These are phyloP conservation scores for Phialophora tarda DNA, from an alignment of 2,329 filamentous ascomycete species.

Conservation along the genomic window DNA sequence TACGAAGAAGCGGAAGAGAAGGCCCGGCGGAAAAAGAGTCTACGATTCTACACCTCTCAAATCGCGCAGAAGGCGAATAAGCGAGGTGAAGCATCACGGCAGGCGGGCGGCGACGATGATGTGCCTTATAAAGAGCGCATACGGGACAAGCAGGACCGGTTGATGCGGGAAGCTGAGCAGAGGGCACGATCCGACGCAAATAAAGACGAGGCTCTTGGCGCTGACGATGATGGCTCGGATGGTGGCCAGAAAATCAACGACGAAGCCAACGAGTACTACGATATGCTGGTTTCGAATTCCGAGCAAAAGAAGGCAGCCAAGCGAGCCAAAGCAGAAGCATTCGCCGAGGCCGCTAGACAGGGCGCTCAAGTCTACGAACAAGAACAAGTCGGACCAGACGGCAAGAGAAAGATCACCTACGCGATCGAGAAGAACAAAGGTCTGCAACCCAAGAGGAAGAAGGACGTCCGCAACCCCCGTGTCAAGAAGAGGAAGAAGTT, in stretches of 20 bases:
- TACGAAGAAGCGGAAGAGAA: slow-evolving; percentile 83
- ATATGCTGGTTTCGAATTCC: slow-evolving; percentile 73
- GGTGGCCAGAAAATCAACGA: slow-evolving; percentile 60
- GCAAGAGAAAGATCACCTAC: slow-evolving; percentile 91
- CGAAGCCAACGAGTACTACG: slow-evolving; percentile 68
- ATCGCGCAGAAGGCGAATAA: slow-evolving; percentile 94
- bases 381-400: slow-evolving; percentile 76
- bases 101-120: slow-evolving; percentile 66
- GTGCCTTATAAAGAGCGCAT: slow-evolving; percentile 84
- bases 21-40: slow-evolving; percentile 83
- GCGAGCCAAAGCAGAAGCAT: slow-evolving; percentile 66
- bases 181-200: slow-evolving; percentile 67
- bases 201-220: slow-evolving; percentile 69
- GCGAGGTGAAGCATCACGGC: slow-evolving; percentile 66
- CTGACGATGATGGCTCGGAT: slow-evolving; percentile 50
- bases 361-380: slow-evolving; percentile 67
- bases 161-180: slow-evolving; percentile 86
- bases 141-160: slow-evolving; percentile 79
- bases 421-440: slow-evolving; percentile 98
- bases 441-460: slow-evolving; percentile 83
- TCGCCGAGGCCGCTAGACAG: slow-evolving; percentile 60
- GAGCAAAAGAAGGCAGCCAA: slow-evolving; percentile 71
- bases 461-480: slow-evolving; percentile 91
- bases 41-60: slow-evolving; percentile 98
- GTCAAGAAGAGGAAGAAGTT: slow-evolving; percentile 99